Base-by-base conservation (phyloP, 2,329 filamentous ascomycete species). In the Teratosphaeria pseudoeucalypti region DNA sequence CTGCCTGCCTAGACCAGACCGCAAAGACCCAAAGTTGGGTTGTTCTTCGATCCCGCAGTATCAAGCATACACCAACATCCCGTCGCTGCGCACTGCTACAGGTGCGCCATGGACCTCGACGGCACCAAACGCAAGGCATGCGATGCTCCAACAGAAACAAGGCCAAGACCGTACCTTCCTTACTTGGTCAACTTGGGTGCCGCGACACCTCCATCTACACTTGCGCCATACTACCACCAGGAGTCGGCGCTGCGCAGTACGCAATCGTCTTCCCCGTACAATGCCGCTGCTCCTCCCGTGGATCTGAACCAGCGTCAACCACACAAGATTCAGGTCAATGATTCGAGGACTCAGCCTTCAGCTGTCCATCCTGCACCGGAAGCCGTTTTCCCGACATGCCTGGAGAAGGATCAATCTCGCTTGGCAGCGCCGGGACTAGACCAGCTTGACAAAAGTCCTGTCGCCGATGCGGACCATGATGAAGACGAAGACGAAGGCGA, bases 181-280 rank as follows among this genome's bases (percentile, higher is more conserved):
- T 16, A 16, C 11, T 23, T 47, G 19, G 27, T 59, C 47, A 55
- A 61, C 43, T n/a, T 57, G 12, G 60, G 47, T 6, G 19, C 37
- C 14, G 27, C 32, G 2, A 61, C 54, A 10, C 57, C 60, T 29
- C 60, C 57, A 37, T 55, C n/a, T 23, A 19, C 23, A 6, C 57
- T 49, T 12, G 47, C 60, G 19, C 57, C 43, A 26, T n/a, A 23
- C 9, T 62, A 60, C 32, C 47, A 60, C 29, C 19, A 58, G 34
- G 60, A 62, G 32, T 62, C 60, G 4, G 55, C 58, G 47, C 47
- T 60, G 19, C 58, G 61, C 19, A 58, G 12, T 23, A 57, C 55
- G 27, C 58, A 57, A 26, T 2, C 34, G 32, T 52, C 55, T 11
- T 26, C 29, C 7, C 37, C 34, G 19, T 2, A 29, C 16, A 47